Evolutionary conservation across 768 basidiomycete species (phyloP), one percentile per base, ranked within the genome.

Genomic region (Termitomyces sp.): DNA sequence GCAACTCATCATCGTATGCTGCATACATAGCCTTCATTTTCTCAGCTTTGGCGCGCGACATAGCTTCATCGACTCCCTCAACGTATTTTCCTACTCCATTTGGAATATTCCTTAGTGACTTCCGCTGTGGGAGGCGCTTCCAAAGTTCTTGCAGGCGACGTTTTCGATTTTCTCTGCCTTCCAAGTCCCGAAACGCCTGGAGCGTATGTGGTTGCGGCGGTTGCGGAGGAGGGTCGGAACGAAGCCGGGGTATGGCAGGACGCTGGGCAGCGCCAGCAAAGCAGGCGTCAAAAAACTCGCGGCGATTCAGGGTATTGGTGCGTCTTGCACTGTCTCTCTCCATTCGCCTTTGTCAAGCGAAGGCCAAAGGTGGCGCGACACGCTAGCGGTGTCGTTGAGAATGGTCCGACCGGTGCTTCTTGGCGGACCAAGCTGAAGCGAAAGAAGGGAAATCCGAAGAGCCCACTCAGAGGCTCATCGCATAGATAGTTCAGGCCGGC

Each of bases 1-100:
- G 71, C 41, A 97, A 71, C 66, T 96, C 93, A 61, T 81, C 79
- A 61, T 89, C 83, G 71, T 96, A 96, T 61, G 80, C 78, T 60
- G 88, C 82, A 71, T 96, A 95, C 70, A 83, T 78, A 45, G 76
- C 79, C 62, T 83, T 75, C 61, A 91, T 72, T 63, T 77, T 70
- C 62, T 84, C 79, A 15, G 86, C 91, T 56, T 78, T 71, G 64
- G 85, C 82, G 34, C 78, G 83, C 45, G 80, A 83, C 58, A 85
- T 60, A n/a, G 59, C 59, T 19, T 62, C 58, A 22, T 59, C 53
- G 34, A 60, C 60, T 54, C 53, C 47, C 40, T 51, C 44, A 52
- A 30, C 47, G 49, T 47, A 21, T 17, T 40, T 42, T 47, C 58
- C 43, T 58, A 43, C 44, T 46, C 34, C 54, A 53, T 32, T 46